These are phyloP conservation scores for Aspergillus tamarii DNA, from an alignment of 2,329 filamentous ascomycete genomes.

Conservation along the genomic window DNA sequence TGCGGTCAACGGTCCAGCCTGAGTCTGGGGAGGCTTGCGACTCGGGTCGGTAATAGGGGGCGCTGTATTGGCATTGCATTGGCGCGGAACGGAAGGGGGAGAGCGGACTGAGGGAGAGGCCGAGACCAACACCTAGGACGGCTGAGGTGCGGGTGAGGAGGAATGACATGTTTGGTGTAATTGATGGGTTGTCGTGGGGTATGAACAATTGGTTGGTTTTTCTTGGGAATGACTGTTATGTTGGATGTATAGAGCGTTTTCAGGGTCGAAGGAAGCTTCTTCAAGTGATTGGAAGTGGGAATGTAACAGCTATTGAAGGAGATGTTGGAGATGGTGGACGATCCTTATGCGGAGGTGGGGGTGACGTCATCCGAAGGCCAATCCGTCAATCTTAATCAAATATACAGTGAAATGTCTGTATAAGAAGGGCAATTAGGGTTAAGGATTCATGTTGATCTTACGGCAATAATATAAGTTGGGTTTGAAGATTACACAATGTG, in stretches of 20 bases:
- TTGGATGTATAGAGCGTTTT: no score
- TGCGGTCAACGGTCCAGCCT: constrained; percentile 30
- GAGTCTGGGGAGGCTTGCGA: constrained; percentile 23
- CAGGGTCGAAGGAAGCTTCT: no score
- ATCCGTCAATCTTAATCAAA: neutral
- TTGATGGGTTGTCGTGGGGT: neutral
- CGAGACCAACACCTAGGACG: constrained; percentile 39
- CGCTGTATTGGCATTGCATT: constrained; percentile 42
- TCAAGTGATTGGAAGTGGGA: no score
- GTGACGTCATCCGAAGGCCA: neutral
- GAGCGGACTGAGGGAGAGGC: constrained; percentile 37
- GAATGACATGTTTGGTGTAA: constrained; percentile 25
- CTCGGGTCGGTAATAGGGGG: constrained; percentile 28
- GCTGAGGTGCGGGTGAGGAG: constrained; percentile 32
- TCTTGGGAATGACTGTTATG: no score
- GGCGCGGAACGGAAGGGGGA: constrained; percentile 39
- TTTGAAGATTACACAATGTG: no score
- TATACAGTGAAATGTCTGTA: neutral
- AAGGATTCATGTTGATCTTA: no score
- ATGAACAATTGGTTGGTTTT: no score
- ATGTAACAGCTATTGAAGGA: no score
- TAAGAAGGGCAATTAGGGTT: no score
- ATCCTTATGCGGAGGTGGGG: no score
- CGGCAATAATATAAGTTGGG: no score
- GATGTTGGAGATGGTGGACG: no score